phyloP scores from a whole-genome alignment of 306 rosid genomes.

The Rosa persica region DNA sequence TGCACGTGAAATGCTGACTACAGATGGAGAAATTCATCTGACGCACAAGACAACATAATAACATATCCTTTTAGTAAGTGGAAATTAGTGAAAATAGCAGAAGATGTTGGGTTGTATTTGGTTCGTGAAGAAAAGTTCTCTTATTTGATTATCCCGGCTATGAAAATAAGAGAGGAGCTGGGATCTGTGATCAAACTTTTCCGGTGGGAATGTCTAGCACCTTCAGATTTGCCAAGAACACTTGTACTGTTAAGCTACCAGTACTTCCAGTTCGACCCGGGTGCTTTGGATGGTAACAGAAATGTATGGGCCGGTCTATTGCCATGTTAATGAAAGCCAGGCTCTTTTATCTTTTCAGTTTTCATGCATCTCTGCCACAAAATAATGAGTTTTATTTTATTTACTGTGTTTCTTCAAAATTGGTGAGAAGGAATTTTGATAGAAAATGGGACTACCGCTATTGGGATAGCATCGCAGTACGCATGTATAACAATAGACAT shows the following conservation, averaged over 20 bases:
- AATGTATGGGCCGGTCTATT: not conserved
- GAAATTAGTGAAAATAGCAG: constrained; percentile 26
- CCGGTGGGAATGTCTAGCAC: constrained; percentile 34
- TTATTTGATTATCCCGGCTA: constrained; percentile 13
- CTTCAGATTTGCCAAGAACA: constrained; percentile 19
- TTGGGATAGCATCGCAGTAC: too few species aligned
- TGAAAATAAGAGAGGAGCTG: constrained; percentile 35
- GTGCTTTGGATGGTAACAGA: not conserved
- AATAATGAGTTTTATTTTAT: too few species aligned
- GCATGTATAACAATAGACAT: too few species aligned
- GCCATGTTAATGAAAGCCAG: not conserved
- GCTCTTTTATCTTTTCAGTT: not conserved
- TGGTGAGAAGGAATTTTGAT: too few species aligned
- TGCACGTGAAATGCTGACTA: constrained; percentile 18
- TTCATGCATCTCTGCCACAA: not conserved
- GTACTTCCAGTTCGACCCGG: not conserved
- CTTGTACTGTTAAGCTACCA: not conserved
- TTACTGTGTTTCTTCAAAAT: too few species aligned
- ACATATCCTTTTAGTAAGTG: constrained; percentile 21
- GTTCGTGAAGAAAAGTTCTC: constrained; percentile 6
- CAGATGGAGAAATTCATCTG: constrained; percentile 36
- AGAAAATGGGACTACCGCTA: too few species aligned
- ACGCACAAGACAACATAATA: constrained; percentile 35
- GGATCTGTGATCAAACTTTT: constrained; percentile 13
- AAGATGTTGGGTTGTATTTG: not conserved